Percentiles rank a stretch among this genome's conserved stretches.
Conservation (phyloP, 306 rosid genomes). For the Citrullus mucosospermus region DNA sequence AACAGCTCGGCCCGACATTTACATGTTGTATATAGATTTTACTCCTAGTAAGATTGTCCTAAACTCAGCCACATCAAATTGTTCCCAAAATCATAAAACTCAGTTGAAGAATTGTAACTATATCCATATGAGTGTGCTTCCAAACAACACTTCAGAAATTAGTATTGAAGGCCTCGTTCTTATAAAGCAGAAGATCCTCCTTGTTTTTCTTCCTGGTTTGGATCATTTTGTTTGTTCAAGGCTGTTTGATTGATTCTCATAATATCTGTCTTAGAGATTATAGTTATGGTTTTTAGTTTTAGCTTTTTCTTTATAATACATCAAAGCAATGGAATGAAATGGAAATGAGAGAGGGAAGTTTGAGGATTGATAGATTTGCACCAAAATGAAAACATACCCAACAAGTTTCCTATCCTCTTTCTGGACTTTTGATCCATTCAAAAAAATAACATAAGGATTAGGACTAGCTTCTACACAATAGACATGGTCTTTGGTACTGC, state of each 20-base stretch:
- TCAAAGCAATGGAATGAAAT: neutral
- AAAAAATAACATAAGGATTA: conserved; percentile 48
- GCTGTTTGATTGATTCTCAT: neutral
- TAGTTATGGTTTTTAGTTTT: neutral
- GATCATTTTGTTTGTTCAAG: neutral
- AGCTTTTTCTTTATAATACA: too few relatives aligned
- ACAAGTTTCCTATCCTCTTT: neutral
- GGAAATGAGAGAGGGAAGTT: neutral
- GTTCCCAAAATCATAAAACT: neutral
- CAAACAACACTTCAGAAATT: neutral
- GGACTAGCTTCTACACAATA: conserved; percentile 58
- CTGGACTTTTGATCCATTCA: conserved; percentile 5
- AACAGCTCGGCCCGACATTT: neutral
- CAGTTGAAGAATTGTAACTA: neutral
- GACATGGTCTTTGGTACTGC: conserved; percentile 14
- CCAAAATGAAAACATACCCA: neutral
- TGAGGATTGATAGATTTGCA: neutral
- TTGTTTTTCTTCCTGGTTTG: neutral
- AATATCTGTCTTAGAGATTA: neutral
- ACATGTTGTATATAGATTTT: conserved; percentile 1
- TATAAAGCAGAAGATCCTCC: neutral
- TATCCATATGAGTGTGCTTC: conserved; percentile 1
- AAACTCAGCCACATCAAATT: neutral
- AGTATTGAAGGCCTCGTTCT: neutral
- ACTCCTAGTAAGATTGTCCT: neutral